Base-by-base conservation (phyloP, 352 stramenopile species). In the Chrysophaeum taylorii region DNA sequence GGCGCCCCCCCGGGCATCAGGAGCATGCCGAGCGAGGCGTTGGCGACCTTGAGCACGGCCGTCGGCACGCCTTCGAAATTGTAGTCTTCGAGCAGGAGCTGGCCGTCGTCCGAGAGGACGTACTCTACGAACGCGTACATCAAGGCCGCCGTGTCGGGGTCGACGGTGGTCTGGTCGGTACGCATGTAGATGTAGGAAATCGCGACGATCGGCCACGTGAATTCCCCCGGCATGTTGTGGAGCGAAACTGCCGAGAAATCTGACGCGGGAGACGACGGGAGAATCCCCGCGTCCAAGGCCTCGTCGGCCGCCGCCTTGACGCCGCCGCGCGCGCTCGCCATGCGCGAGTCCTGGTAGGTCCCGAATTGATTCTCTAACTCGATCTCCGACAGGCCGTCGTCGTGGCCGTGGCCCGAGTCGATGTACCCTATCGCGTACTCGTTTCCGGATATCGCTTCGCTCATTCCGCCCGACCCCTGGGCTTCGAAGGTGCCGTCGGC, bases 151-250 rank as follows among this genome's bases (percentile, higher is more conserved):
- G 72, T 70, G 27, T 76, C 69, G 52, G 77, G 71, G 0, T 69
- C 48, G 42, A 87, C 75, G 64, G 71, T 77, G 18, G 76, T 79
- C 21, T 88, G 70, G 72, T 90, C 78, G 61, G 85, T 79, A 37
- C 81, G 77, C 25, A 88, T 75, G 64, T 87, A 89, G 37, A 90
- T 62, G 71, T 89, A 90, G 0, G 80, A 84, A 39, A 88, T 80
- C 37, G 80, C 76, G 36, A 83, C 76, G 60, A 90, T 88, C 33
- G 84, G 84, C 82, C 82, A 90, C 18, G 82, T 86, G 60, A 75
- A 77, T 2, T 68, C 16, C 42, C 79, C 81, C 52, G 69, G 64
- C 74, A 79, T 80, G 68, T 86, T 83, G 68, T 84, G 79, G 64
- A 86, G 77, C 35, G 69, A 71, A 27, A 88, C 73, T n/a, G 69